Evolutionary conservation across 169 alveolate genomes (phyloP).

Genomic region (Plasmodium ovale): DNA sequence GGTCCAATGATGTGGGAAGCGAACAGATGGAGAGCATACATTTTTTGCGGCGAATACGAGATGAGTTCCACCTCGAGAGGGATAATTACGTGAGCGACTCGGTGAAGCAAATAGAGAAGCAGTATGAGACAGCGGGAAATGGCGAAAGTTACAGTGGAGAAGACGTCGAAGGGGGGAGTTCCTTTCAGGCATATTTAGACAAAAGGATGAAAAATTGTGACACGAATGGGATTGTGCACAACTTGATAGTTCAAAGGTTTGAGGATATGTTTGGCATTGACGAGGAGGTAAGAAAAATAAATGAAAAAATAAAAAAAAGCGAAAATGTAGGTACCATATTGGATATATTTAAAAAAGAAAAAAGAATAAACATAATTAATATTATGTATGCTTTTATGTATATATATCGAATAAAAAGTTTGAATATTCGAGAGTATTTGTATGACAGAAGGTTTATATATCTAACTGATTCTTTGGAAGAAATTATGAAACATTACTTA

Average conservation of each 20-base stretch:
- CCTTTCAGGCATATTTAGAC: neutral
- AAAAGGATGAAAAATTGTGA: constrained; percentile 9
- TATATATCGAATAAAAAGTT: constrained; percentile 24
- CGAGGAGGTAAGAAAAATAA: constrained; percentile 29
- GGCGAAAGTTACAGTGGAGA: neutral
- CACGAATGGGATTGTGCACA: constrained; percentile 8
- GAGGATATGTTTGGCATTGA: constrained; percentile 24
- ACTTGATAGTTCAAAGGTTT: constrained; percentile 3
- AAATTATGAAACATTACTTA: constrained; percentile 36
- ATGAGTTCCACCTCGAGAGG: constrained; percentile 22
- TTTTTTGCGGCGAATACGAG: constrained; percentile 17
- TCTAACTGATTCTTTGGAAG: constrained; percentile 43
- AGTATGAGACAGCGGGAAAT: neutral
- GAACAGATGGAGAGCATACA: constrained; percentile 30
- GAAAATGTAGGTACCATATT: constrained; percentile 20
- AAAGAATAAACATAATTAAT: constrained; percentile 39
- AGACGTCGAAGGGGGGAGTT: neutral
- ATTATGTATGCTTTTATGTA: constrained; percentile 63
- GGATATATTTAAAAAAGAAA: constrained; percentile 24
- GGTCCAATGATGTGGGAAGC: neutral
- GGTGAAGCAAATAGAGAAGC: constrained; percentile 9
- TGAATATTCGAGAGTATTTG: constrained; percentile 36
- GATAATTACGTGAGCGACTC: constrained; percentile 21
- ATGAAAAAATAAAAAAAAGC: constrained; percentile 39
- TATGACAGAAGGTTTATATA: constrained; percentile 45